Conservation (phyloP, 495 filamentous ascomycete species). For the Aspergillus haitiensis region DNA sequence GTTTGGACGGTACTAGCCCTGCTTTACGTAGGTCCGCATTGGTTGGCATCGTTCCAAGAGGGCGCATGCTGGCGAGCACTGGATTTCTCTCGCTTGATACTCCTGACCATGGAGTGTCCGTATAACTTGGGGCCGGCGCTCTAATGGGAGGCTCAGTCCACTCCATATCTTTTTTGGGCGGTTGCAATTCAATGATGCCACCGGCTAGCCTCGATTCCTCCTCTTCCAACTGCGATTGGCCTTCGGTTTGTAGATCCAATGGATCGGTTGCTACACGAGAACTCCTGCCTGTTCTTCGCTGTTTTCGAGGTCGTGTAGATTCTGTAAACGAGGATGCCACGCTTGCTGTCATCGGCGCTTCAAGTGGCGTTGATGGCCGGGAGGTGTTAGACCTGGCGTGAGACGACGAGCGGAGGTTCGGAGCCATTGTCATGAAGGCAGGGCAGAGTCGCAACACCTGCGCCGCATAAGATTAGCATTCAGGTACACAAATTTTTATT, state of each 20-base stretch:
- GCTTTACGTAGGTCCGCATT: conserved; percentile 33
- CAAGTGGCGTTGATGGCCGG: conserved; percentile 31
- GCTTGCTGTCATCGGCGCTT: conserved; percentile 17
- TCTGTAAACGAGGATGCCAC: conserved; percentile 26
- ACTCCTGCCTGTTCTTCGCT: conserved; percentile 29
- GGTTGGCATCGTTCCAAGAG: conserved; percentile 31
- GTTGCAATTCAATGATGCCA: conserved; percentile 15
- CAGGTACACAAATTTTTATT: background rate
- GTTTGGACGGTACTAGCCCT: conserved; percentile 26
- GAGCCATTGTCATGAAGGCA: conserved; percentile 31
- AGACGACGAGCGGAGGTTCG: conserved; percentile 36
- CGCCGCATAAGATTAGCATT: conserved; percentile 19
- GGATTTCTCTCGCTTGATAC: conserved; percentile 31
- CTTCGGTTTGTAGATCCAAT: conserved; percentile 12
- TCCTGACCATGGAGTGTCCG: conserved; percentile 54
- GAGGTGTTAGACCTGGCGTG: conserved; percentile 32
- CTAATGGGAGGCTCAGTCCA: conserved; percentile 74
- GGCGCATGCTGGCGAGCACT: conserved; percentile 34
- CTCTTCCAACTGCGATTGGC: conserved; percentile 14
- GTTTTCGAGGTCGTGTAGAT: conserved; percentile 30
- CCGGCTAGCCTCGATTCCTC: background rate
- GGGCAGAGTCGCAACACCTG: conserved; percentile 28
- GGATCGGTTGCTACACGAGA: conserved; percentile 29
- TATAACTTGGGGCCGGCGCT: conserved; percentile 64
- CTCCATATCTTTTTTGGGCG: conserved; percentile 37